Evolutionary conservation across 2,329 filamentous ascomycete genomes (phyloP).

Genomic region (Fusarium compactum): DNA sequence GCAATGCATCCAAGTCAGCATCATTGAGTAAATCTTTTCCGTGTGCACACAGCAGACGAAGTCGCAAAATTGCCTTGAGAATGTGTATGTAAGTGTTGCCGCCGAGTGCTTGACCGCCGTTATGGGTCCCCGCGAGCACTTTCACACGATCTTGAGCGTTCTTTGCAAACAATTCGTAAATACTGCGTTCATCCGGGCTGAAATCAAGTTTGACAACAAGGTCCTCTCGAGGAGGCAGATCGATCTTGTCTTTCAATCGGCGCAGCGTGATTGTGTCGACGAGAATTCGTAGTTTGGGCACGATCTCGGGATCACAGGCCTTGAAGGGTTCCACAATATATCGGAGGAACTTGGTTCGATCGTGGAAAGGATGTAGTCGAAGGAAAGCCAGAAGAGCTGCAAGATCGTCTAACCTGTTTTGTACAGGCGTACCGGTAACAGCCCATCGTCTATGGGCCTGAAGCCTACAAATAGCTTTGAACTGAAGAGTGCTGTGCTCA

Average conservation of each 20-base stretch:
- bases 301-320: constrained; percentile 82
- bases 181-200: constrained; percentile 75
- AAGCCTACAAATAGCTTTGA: constrained; percentile 84
- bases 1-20: constrained; percentile 82
- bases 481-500: constrained; percentile 83
- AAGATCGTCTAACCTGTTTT: constrained; percentile 92
- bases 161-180: constrained; percentile 88
- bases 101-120: constrained; percentile 75
- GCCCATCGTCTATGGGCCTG: constrained; percentile 90
- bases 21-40: constrained; percentile 91
- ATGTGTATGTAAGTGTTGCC: constrained; percentile 95
- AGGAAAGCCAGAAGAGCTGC: constrained; percentile 89
- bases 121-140: constrained; percentile 71
- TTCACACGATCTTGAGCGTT: constrained; percentile 85
- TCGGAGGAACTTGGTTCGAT: constrained; percentile 78
- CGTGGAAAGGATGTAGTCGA: constrained; percentile 85
- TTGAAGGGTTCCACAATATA: constrained; percentile 90
- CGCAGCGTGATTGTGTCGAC: constrained; percentile 96
- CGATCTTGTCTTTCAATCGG: constrained; percentile 90
- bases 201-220: constrained; percentile 81
- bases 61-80: constrained; percentile 87
- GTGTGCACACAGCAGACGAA: constrained; percentile 92
- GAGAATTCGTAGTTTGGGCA: constrained; percentile 86
- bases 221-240: constrained; percentile 81
- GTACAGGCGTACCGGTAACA: constrained; percentile 95